A percentile compares a stretch with the other conserved stretches of the same genome.
These are phyloP conservation scores for Coemansia sp. DNA, from an alignment of 192 early-diverging fungal genomes.

Conservation along the genomic window DNA sequence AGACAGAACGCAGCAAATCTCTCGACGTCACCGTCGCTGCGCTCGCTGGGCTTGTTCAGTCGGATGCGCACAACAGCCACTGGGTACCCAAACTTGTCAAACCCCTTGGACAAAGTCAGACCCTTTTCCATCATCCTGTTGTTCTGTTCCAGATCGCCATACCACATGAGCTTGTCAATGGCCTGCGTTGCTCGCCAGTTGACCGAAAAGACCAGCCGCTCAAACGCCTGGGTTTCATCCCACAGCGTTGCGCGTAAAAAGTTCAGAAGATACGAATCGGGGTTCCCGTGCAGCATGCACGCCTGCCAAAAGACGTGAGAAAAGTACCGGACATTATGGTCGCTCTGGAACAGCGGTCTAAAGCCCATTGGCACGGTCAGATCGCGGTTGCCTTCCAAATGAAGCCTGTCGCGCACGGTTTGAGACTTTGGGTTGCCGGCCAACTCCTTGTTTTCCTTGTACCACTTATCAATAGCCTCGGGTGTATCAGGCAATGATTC, in stretches of 20 bases:
- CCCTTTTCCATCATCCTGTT: conserved; percentile 40
- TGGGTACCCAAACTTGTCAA: conserved; percentile 57
- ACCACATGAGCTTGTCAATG: conserved; percentile 58
- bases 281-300: conserved; percentile 48
- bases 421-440: conserved; percentile 19
- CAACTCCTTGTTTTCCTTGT: conserved; percentile 20
- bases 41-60: conserved; percentile 26
- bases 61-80: conserved; percentile 30
- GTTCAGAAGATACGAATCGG: conserved; percentile 68
- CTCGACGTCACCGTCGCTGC: conserved; percentile 20
- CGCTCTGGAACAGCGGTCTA: conserved; percentile 40
- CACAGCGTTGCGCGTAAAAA: conserved; percentile 82
- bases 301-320: conserved; percentile 43
- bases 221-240: conserved; percentile 69
- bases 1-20: conserved; percentile 25
- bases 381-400: conserved; percentile 32
- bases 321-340: conserved; percentile 15
- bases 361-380: conserved; percentile 18
- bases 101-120: conserved; percentile 48
- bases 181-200: conserved; percentile 69
- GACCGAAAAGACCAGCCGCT: conserved; percentile 63
- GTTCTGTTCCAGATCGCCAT: conserved; percentile 60
- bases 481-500: background rate
- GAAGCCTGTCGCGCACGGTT: conserved; percentile 35
- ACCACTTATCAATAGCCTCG: conserved; percentile 29